Conservation (phyloP, 2,329 filamentous ascomycete species). For the Arthrobotrys pseudoclavata region DNA sequence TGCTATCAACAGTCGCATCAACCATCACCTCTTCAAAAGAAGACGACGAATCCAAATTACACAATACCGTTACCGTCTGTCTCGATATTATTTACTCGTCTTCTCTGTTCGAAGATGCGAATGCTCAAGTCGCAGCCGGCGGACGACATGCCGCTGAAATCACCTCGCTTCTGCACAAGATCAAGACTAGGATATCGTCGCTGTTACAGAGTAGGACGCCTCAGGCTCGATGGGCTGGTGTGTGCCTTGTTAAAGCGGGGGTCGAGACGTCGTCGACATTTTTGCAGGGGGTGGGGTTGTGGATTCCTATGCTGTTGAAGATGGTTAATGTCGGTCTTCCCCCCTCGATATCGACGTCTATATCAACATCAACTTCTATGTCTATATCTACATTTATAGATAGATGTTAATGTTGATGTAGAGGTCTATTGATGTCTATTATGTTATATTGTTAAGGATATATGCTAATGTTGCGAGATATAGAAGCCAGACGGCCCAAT, state of each 20-base stretch:
- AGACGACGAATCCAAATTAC: neutral
- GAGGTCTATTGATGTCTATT: neutral
- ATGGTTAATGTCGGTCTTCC: conserved; percentile 58
- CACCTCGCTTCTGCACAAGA: conserved; percentile 61
- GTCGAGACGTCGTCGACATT: conserved; percentile 61
- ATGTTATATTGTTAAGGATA: neutral
- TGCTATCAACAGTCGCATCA: conserved; percentile 34
- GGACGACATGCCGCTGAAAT: conserved; percentile 52
- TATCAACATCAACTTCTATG: neutral
- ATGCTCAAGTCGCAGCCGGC: conserved; percentile 24
- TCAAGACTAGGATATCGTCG: conserved; percentile 62
- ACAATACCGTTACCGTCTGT: conserved; percentile 27
- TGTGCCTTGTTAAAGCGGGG: conserved; percentile 62
- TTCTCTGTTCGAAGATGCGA: conserved; percentile 50
- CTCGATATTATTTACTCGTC: conserved; percentile 37
- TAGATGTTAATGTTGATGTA: neutral
- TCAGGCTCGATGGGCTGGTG: conserved; percentile 61
- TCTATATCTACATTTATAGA: conserved; percentile 1
- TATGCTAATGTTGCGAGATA: neutral
- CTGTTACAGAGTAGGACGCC: conserved; percentile 61
- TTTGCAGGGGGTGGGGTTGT: conserved; percentile 58
- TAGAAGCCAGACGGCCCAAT: conserved; percentile 62
- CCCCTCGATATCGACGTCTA: neutral
- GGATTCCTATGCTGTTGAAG: conserved; percentile 62
- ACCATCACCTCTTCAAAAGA: conserved; percentile 6